Evolutionary conservation across 2,329 filamentous ascomycete species (phyloP).

Genomic region (Curvularia hawaiiensis): DNA sequence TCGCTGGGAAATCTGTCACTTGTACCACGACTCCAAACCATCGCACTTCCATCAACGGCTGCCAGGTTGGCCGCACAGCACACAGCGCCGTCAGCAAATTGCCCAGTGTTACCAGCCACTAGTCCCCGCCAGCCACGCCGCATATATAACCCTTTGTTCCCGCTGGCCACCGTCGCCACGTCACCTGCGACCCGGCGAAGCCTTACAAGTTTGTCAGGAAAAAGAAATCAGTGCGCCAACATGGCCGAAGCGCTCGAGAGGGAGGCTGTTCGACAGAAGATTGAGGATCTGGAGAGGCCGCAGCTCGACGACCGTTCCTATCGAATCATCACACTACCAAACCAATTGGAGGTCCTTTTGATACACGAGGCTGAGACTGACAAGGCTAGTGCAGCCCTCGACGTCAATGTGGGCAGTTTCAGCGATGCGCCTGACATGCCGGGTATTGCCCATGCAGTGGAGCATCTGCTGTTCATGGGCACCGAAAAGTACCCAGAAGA

Average conservation of each 20-base stretch:
- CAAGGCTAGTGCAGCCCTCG: slow-evolving; percentile 93
- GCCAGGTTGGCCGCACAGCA: slow-evolving; percentile 20
- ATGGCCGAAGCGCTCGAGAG: slow-evolving; percentile 40
- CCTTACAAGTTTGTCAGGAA: slow-evolving; percentile 13
- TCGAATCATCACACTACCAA: slow-evolving; percentile 81
- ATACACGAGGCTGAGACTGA: slow-evolving; percentile 95
- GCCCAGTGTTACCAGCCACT: slow-evolving; percentile 27
- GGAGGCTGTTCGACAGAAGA: slow-evolving; percentile 32
- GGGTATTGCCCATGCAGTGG: slow-evolving; percentile 93
- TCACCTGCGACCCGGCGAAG: slow-evolving; percentile 16
- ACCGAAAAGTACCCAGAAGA: slow-evolving; percentile 86
- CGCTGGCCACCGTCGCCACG: slow-evolving; percentile 19
- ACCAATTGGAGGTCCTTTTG: slow-evolving; percentile 86
- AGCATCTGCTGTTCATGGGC: slow-evolving; percentile 98
- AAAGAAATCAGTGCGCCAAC: slow-evolving; percentile 15
- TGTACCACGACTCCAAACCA: slow-evolving; percentile 21
- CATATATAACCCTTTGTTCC: slow-evolving; percentile 24
- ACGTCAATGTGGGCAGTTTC: slow-evolving; percentile 96
- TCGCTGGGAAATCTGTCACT: slow-evolving; percentile 31
- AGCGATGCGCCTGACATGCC: slow-evolving; percentile 90
- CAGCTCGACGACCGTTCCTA: slow-evolving; percentile 86
- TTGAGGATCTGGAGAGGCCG: slow-evolving; percentile 78
- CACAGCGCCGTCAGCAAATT: slow-evolving; percentile 22
- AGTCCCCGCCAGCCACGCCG: slow-evolving; percentile 23
- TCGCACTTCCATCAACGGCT: slow-evolving; percentile 12